Percentiles rank a stretch among this genome's conserved stretches.
phyloP scores from a whole-genome alignment of 2,329 filamentous ascomycete species.

The Fusarium dimerum region DNA sequence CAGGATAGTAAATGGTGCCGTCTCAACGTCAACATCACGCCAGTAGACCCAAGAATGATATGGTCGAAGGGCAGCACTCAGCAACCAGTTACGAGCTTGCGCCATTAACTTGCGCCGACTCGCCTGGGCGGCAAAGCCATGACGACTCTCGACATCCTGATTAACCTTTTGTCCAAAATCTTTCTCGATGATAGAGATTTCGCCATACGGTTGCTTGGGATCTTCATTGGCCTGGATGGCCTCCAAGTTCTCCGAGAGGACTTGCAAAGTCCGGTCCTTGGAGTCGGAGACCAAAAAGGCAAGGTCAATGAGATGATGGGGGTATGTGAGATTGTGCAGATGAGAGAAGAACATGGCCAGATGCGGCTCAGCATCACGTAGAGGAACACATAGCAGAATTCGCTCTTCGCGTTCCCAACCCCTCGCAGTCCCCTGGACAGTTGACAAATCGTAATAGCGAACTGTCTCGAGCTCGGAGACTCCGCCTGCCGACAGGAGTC shows the following conservation, averaged over 20 bases:
- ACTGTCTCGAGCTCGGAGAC: constrained; percentile 89
- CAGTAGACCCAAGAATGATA: constrained; percentile 99
- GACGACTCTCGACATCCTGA: constrained; percentile 95
- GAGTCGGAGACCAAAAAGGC: constrained; percentile 97
- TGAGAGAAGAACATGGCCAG: constrained; percentile 99
- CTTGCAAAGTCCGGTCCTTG: constrained; percentile 81
- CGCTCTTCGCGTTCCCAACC: constrained; percentile 97
- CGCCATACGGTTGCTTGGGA: constrained; percentile 81
- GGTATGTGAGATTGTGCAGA: constrained; percentile 93
- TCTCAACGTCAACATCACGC: constrained; percentile 98
- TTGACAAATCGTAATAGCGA: constrained; percentile 92
- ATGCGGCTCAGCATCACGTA: constrained; percentile 90
- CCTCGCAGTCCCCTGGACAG: constrained; percentile 85
- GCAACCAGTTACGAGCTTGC: constrained; percentile 93
- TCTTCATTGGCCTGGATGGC: constrained; percentile 79
- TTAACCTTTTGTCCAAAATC: constrained; percentile 98
- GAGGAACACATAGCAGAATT: constrained; percentile 89
- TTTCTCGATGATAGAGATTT: constrained; percentile 97
- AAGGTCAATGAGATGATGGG: constrained; percentile 92
- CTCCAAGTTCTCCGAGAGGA: constrained; percentile 74
- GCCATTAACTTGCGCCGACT: constrained; percentile 95
- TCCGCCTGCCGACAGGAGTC: constrained; percentile 65
- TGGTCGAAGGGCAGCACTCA: constrained; percentile 88
- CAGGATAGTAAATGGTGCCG: constrained; percentile 92
- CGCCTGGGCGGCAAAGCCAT: constrained; percentile 96